Evolutionary conservation across 2,329 filamentous ascomycete species (phyloP).

Genomic region (Cladosporium cucumerinum): DNA sequence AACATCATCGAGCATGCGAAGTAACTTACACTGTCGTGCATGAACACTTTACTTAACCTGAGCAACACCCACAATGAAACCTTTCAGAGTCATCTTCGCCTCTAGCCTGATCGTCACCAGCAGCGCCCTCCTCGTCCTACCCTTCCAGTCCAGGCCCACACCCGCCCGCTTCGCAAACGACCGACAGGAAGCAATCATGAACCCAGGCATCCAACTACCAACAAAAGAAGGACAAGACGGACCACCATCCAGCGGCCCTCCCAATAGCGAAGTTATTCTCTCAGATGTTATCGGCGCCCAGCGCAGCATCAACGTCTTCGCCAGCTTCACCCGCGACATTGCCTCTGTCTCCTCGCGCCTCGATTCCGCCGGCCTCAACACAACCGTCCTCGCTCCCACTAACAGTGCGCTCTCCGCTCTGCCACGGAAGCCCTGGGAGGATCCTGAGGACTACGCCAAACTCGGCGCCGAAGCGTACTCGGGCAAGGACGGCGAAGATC

Average conservation of each 20-base stretch:
- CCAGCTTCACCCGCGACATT: slow-evolving; percentile 73
- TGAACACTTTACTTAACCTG: neutral
- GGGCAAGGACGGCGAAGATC: slow-evolving; percentile 68
- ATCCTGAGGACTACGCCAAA: slow-evolving; percentile 66
- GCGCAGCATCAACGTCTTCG: slow-evolving; percentile 78
- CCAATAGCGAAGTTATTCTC: slow-evolving; percentile 58
- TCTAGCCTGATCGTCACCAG: slow-evolving; percentile 19
- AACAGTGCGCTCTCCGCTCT: slow-evolving; percentile 77
- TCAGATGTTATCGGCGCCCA: slow-evolving; percentile 81
- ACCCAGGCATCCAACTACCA: slow-evolving; percentile 27
- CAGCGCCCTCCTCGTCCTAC: slow-evolving; percentile 20
- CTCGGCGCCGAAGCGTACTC: slow-evolving; percentile 71
- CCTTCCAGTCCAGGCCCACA: slow-evolving; percentile 21
- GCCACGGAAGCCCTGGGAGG: slow-evolving; percentile 82
- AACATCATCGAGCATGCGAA: neutral
- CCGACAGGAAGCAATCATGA: slow-evolving; percentile 25
- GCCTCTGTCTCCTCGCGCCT: slow-evolving; percentile 66
- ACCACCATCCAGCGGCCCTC: slow-evolving; percentile 15
- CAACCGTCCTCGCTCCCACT: slow-evolving; percentile 81
- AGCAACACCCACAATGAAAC: slow-evolving; percentile 12
- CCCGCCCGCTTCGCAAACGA: slow-evolving; percentile 15
- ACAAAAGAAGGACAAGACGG: slow-evolving; percentile 16
- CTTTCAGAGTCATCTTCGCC: slow-evolving; percentile 13
- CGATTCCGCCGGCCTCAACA: slow-evolving; percentile 63
- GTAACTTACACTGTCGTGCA: neutral